These are phyloP conservation scores for Penicillium parvum DNA, from an alignment of 495 filamentous ascomycete genomes.

Conservation along the genomic window DNA sequence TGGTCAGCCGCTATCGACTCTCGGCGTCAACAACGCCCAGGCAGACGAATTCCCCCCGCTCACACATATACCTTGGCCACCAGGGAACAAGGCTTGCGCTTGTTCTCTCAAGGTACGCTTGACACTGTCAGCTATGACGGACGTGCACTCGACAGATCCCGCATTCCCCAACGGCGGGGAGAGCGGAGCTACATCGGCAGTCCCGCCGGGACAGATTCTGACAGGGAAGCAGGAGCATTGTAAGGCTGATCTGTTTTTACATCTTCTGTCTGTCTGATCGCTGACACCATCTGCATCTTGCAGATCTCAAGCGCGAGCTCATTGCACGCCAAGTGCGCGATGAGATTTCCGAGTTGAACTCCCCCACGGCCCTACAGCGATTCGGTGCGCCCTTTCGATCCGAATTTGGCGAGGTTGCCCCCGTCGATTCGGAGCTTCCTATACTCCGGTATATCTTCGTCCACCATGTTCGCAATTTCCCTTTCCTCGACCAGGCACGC, in stretches of 20 bases:
- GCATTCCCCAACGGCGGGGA: conserved; percentile 7
- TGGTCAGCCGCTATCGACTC: conserved; percentile 10
- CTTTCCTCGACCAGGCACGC: conserved; percentile 88
- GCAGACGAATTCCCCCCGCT: conserved; percentile 17
- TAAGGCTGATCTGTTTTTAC: conserved; percentile 36
- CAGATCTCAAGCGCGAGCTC: conserved; percentile 95
- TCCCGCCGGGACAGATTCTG: conserved; percentile 53
- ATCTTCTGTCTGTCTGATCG: neutral
- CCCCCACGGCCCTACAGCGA: conserved; percentile 86
- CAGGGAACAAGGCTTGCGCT: neutral
- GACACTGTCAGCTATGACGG: conserved; percentile 1
- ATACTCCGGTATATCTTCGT: conserved; percentile 97
- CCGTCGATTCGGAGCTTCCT: conserved; percentile 89
- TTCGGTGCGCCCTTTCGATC: conserved; percentile 95
- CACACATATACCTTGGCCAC: neutral
- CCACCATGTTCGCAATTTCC: conserved; percentile 95
- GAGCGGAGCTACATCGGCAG: conserved; percentile 9
- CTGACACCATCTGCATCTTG: neutral
- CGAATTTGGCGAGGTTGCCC: conserved; percentile 85
- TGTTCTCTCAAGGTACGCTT: neutral
- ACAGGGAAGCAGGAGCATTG: conserved; percentile 99
- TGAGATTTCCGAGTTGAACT: conserved; percentile 89
- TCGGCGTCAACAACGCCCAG: conserved; percentile 14
- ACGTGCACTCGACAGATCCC: conserved; percentile 2
- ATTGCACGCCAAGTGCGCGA: conserved; percentile 80